These are phyloP conservation scores for Physcomitrium patens DNA, from an alignment of 225 moss, liverwort and hornwort genomes.

Conservation along the genomic window DNA sequence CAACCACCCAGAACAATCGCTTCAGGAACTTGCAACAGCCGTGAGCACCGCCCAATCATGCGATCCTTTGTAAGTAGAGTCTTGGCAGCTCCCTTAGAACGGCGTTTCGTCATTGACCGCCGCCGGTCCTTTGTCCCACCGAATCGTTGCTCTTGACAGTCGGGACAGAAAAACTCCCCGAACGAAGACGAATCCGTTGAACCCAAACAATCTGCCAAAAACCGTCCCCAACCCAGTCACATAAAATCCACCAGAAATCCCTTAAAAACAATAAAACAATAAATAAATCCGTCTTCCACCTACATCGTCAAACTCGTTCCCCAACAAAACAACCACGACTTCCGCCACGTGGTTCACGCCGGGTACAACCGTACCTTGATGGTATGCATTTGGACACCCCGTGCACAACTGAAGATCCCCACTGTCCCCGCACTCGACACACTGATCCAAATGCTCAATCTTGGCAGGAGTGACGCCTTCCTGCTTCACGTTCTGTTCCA, in stretches of 20 bases:
- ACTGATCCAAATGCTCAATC: slow-evolving; percentile 87
- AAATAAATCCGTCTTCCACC: slow-evolving; percentile 1
- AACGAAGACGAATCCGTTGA: slow-evolving; percentile 46
- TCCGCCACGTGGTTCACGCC: not conserved
- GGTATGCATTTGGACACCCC: slow-evolving; percentile 88
- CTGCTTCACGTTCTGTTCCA: slow-evolving; percentile 60
- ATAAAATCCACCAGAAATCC: slow-evolving; percentile 4
- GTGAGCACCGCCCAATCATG: slow-evolving; percentile 78
- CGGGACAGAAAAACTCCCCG: slow-evolving; percentile 81
- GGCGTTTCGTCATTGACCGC: slow-evolving; percentile 59
- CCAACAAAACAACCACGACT: slow-evolving; percentile 8
- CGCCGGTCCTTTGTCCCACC: slow-evolving; percentile 56
- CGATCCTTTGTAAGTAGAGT: slow-evolving; percentile 57
- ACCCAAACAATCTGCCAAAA: slow-evolving; percentile 84
- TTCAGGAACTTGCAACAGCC: slow-evolving; percentile 77
- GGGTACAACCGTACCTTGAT: slow-evolving; percentile 62
- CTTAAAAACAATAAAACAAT: not conserved
- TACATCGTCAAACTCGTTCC: not conserved
- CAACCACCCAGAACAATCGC: slow-evolving; percentile 75
- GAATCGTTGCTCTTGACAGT: slow-evolving; percentile 72
- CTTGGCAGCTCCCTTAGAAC: slow-evolving; percentile 60
- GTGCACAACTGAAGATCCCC: slow-evolving; percentile 87
- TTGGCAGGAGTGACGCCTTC: slow-evolving; percentile 49
- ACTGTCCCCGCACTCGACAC: slow-evolving; percentile 90
- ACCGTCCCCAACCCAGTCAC: slow-evolving; percentile 7